phyloP scores from a whole-genome alignment of 2,329 filamentous ascomycete genomes.

The Ampelomyces quisqualis region DNA sequence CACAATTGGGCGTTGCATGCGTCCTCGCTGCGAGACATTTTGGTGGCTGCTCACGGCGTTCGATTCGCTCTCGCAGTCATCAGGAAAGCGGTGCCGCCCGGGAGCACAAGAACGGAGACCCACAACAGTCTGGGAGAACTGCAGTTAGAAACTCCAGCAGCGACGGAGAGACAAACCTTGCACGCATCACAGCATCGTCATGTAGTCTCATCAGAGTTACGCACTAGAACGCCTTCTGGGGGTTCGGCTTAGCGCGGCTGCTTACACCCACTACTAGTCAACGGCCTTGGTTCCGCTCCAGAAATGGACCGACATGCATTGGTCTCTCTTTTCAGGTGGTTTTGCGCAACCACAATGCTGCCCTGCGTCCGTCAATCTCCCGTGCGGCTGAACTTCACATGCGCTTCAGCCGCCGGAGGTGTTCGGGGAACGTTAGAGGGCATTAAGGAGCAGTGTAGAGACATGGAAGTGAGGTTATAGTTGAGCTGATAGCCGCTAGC shows the following conservation, averaged over 20 bases:
- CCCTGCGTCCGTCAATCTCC: conserved; percentile 22
- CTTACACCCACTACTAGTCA: conserved; percentile 2
- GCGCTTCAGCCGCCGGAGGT: conserved; percentile 10
- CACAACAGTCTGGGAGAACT: too few relatives aligned
- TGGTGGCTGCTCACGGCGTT: too few relatives aligned
- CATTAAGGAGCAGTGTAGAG: background rate
- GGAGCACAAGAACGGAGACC: too few relatives aligned
- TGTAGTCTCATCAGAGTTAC: conserved; percentile 8
- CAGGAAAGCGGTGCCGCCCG: too few relatives aligned
- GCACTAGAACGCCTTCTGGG: conserved; percentile 9
- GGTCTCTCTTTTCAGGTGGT: background rate
- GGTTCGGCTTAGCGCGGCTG: conserved; percentile 6
- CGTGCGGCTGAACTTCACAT: conserved; percentile 12
- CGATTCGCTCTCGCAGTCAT: too few relatives aligned
- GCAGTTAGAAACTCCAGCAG: too few relatives aligned
- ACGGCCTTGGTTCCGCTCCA: background rate
- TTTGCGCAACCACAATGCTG: conserved; percentile 7
- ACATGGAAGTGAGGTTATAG: background rate
- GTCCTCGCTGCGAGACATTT: too few relatives aligned
- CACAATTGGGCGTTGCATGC: too few relatives aligned
- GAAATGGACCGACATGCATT: conserved; percentile 1
- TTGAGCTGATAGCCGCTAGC: background rate
- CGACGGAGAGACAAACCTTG: too few relatives aligned
- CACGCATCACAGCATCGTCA: conserved; percentile 12
- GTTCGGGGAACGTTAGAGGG: conserved; percentile 4